Conservation (phyloP, 495 filamentous ascomycete species). For the Penicillium crystallinum region DNA sequence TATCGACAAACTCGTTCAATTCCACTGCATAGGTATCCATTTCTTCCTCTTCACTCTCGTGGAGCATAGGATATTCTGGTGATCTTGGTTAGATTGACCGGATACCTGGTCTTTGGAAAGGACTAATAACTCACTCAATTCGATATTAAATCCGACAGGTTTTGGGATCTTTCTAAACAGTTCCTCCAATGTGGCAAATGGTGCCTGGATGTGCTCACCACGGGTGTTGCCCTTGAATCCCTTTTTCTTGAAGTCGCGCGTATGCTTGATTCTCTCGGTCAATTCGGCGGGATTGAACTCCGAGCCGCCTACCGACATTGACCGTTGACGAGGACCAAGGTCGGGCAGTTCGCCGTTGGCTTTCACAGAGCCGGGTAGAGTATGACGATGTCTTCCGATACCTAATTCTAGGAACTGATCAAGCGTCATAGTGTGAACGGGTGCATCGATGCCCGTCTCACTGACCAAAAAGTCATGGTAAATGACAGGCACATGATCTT, state of each 20-base stretch:
- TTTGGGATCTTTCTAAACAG: slow-evolving; percentile 80
- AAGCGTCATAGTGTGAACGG: slow-evolving; percentile 88
- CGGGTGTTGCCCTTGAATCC: slow-evolving; percentile 95
- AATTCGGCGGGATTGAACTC: slow-evolving; percentile 54
- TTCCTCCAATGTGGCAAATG: slow-evolving; percentile 91
- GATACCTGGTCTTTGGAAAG: slow-evolving; percentile 21
- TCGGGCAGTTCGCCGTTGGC: slow-evolving; percentile 10
- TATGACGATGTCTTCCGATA: slow-evolving; percentile 28
- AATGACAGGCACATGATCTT: slow-evolving; percentile 97
- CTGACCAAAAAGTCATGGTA: slow-evolving; percentile 99
- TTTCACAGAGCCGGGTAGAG: slow-evolving; percentile 12
- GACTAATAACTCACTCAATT: slow-evolving; percentile 63
- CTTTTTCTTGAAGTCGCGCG: slow-evolving; percentile 84
- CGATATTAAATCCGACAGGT: slow-evolving; percentile 90
- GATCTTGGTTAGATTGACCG: slow-evolving; percentile 27
- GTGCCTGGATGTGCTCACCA: slow-evolving; percentile 87
- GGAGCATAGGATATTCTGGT: slow-evolving; percentile 89
- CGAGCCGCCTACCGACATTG: slow-evolving; percentile 54
- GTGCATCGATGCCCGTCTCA: slow-evolving; percentile 96
- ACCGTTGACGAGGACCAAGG: slow-evolving; percentile 37
- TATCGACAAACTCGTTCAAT: slow-evolving; percentile 95
- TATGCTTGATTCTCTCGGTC: slow-evolving; percentile 93
- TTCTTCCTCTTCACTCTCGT: slow-evolving; percentile 87
- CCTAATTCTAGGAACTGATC: slow-evolving; percentile 90
- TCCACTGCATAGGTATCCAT: slow-evolving; percentile 98